Percentiles rank a stretch among this genome's conserved stretches.
Evolutionary conservation across 805 yeast genomes (phyloP).

Genomic region (Metschnikowia lunata): DNA sequence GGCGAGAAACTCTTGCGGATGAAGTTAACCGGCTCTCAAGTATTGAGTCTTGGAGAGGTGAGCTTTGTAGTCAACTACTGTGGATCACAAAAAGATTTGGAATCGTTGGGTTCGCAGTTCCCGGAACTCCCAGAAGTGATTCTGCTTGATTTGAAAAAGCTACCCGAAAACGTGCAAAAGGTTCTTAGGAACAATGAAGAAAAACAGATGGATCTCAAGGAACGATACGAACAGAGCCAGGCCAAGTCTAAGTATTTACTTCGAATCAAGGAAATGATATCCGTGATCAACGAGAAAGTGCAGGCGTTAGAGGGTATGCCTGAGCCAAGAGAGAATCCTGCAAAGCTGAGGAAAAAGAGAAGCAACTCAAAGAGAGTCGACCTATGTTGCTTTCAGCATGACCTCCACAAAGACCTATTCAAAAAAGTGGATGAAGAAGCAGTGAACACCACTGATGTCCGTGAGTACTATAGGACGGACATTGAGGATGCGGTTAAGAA

Average conservation of each 20-base stretch:
- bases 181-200: conserved; percentile 16
- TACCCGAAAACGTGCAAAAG: conserved; percentile 17
- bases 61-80: conserved; percentile 25
- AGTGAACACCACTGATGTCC: neutral
- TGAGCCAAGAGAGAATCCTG: conserved; percentile 10
- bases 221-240: conserved; percentile 15
- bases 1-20: conserved; percentile 46
- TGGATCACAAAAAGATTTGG: conserved; percentile 20
- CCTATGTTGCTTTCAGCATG: conserved; percentile 49
- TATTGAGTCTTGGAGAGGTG: conserved; percentile 17
- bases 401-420: conserved; percentile 14
- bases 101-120: conserved; percentile 29
- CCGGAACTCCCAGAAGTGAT: conserved; percentile 41
- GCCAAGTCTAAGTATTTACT: conserved; percentile 21
- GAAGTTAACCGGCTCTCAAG: conserved; percentile 20
- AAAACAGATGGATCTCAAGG: conserved; percentile 12
- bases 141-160: conserved; percentile 16
- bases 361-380: conserved; percentile 38
- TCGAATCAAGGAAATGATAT: conserved; percentile 34
- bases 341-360: conserved; percentile 17
- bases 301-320: conserved; percentile 16
- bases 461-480: conserved; percentile 14
- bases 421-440: neutral
- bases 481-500: conserved; percentile 14
- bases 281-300: conserved; percentile 32